phyloP scores from a whole-genome alignment of 2,329 filamentous ascomycete genomes.

The Aureobasidium sp. region DNA sequence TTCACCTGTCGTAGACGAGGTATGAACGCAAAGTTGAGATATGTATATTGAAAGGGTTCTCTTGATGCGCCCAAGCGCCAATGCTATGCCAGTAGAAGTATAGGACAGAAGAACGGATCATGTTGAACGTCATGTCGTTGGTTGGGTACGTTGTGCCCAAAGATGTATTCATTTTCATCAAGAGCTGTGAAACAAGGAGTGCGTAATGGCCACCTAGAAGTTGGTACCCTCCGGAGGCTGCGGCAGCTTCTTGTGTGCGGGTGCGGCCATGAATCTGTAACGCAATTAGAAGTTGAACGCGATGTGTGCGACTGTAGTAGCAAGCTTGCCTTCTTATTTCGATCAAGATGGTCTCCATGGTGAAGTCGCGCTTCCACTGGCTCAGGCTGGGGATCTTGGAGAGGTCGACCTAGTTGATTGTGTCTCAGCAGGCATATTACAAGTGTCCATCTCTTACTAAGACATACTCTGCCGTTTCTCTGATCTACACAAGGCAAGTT shows the following conservation, averaged over 20 bases:
- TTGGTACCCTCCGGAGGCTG: constrained; percentile 83
- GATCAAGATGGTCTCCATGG: constrained; percentile 89
- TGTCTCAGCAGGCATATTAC: constrained; percentile 3
- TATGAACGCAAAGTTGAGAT: not conserved
- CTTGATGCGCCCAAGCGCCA: constrained; percentile 8
- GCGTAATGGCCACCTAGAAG: constrained; percentile 23
- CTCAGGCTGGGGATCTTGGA: constrained; percentile 75
- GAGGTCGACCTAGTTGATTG: constrained; percentile 62
- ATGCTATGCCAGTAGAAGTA: constrained; percentile 10
- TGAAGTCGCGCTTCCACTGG: constrained; percentile 87
- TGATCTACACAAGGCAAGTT: constrained; percentile 92
- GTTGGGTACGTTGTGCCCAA: not conserved
- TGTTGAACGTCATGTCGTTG: constrained; percentile 14
- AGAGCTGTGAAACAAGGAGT: not conserved
- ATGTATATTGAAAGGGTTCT: not conserved
- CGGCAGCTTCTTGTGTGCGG: constrained; percentile 86
- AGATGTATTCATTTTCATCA: constrained; percentile 2
- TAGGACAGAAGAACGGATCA: not conserved
- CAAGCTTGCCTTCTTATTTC: constrained; percentile 65
- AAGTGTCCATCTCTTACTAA: not conserved
- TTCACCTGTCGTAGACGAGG: not conserved
- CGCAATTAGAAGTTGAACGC: not conserved
- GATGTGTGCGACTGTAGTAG: not conserved
- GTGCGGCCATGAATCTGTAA: constrained; percentile 81
- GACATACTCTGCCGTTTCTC: constrained; percentile 61